Base-by-base conservation (phyloP, 2,329 filamentous ascomycete species). In the Botrytis byssoidea region DNA sequence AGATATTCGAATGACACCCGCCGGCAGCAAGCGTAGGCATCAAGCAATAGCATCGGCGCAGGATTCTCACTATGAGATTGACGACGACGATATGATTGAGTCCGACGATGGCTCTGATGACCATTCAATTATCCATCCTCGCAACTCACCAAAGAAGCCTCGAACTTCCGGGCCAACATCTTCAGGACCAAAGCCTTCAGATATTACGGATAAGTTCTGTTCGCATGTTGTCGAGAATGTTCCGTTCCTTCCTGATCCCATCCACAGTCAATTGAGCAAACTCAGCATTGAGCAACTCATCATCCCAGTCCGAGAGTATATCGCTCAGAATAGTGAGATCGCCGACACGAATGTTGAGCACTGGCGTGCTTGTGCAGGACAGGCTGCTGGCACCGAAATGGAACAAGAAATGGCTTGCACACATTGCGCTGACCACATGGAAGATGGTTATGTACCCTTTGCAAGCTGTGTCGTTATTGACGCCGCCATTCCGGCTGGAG, bases 341-440 rank as follows among this genome's bases (percentile, higher is more conserved):
- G 16, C 48, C 1, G 66, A 69, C 3, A 57, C 66, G 9, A 69
- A 44, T 18, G 66, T 69, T 32, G 66, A 57, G 37, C 66, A 69
- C 29, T 69, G 66, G 66, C 66, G 66, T 32, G 66, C 66, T 42
- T 69, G 66, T 25, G 66, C 66, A 16, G 66, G 66, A 25, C 66
- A 69, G 48, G 66, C 66, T 32, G 35, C 37, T 42, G 66, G 66
- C 32, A 40, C 37, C 8, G 66, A 57, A n/a, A 25, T 69, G 48
- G 46, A 35, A 6, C 25, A 42, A 42, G 66, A 29, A 42, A 29
- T 42, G 6, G 5, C 18, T 0, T 69, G 48, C n/a, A 25, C 29
- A 12, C 37, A 69, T 40, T 69, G 66, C 20, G 12, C 20, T 32
- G 48, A 57, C 4, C 37, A 69, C 10, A 42, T 69, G 48, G n/a